phyloP scores from a whole-genome alignment of 108 stramenopile species.

The Skeletonema potamos region DNA sequence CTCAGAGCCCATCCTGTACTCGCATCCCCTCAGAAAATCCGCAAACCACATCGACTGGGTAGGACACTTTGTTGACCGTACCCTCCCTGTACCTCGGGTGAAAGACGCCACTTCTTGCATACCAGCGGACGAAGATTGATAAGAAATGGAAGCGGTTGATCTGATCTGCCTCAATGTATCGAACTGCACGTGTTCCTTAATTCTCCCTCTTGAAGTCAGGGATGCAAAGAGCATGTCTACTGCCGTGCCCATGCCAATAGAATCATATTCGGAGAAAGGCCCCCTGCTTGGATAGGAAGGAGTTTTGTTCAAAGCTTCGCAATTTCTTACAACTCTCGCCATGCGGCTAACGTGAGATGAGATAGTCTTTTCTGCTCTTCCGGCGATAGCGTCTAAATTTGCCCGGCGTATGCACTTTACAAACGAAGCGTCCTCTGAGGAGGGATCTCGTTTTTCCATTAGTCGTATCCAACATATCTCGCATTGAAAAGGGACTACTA shows the following conservation, averaged over 20 bases:
- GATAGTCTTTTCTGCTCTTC: not conserved
- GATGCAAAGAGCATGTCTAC: slow-evolving; percentile 31
- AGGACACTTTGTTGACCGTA: not conserved
- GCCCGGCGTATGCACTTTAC: slow-evolving; percentile 32
- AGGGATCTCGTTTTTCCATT: not conserved
- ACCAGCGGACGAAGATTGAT: slow-evolving; percentile 11
- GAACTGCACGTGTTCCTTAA: slow-evolving; percentile 18
- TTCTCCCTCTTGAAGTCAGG: slow-evolving; percentile 7
- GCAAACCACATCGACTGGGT: slow-evolving; percentile 21
- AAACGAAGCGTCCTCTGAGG: not conserved
- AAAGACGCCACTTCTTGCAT: slow-evolving; percentile 15
- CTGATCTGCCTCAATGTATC: slow-evolving; percentile 21
- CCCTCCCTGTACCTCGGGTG: not conserved
- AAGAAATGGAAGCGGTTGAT: not conserved
- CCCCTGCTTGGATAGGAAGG: slow-evolving; percentile 4
- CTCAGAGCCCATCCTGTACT: slow-evolving; percentile 14
- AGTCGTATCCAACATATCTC: slow-evolving; percentile 47
- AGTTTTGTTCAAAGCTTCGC: not conserved
- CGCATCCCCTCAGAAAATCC: not conserved
- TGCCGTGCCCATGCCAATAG: slow-evolving; percentile 27
- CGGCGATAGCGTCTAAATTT: slow-evolving; percentile 47
- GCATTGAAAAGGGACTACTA: slow-evolving; percentile 50
- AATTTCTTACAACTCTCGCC: not conserved
- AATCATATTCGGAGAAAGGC: slow-evolving; percentile 32
- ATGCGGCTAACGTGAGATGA: not conserved